Evolutionary conservation across 352 stramenopile species (phyloP), one percentile per base, ranked within the genome.

Genomic region (Plasmopara viticola): DNA sequence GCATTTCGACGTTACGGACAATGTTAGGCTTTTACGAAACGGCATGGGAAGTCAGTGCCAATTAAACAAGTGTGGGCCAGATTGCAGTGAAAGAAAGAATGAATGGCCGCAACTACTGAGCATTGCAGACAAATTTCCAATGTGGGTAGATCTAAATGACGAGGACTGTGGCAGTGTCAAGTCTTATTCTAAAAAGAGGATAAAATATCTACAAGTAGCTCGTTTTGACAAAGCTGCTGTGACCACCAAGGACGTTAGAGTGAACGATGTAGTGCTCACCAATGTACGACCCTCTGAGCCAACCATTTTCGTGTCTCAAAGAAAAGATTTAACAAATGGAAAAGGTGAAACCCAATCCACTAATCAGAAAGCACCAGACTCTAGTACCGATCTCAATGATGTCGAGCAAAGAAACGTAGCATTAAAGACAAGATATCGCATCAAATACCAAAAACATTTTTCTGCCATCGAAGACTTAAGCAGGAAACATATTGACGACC

Each of bases 121-220:
- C 15, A 62, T 73, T 48, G 49, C 46, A 4, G 64, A 65, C 43
- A 78, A 63, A 13, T 80, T 58, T 38, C 67, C 70, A 0, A 51
- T 74, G 17, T 77, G 60, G 47, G 42, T 75, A 3, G 65, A 78
- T 10, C 40, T 80, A 2, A 49, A 64, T n/a, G 9, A 40, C 7
- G 45, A 34, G 9, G 31, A 35, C 7, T 6, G 0, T 35, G 31
- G 5, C 1, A 35, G 31, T 35, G 31, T 12, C 10, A 35, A 12
- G 31, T 35, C 29, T 38, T 38, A 38, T 9, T 52, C 42, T 30
- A 61, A 62, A 25, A 25, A 25, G 13, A 31, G 51, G 9, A 77
- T 64, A 37, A 56, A 47, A 12, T 80, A 64, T 41, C 43, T 78
- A 2, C 67, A 73, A 52, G 57, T 80, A 2, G 56, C 50, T 13